Conservation (phyloP, 2,329 filamentous ascomycete species). For the Grosmannia huntii region DNA sequence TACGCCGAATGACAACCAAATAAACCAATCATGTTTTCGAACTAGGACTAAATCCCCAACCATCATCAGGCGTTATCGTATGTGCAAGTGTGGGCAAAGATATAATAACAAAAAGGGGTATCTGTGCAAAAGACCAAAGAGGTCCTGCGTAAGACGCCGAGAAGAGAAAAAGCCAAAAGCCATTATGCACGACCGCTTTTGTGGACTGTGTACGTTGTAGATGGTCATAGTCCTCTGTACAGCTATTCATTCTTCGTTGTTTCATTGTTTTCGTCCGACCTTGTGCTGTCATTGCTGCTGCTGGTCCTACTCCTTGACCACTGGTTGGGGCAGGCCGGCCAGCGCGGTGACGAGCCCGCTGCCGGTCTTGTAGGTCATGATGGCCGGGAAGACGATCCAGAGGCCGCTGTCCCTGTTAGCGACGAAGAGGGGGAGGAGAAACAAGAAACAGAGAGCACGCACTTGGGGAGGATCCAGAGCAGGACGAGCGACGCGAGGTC, state of each 20-base stretch:
- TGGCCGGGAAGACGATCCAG: slow-evolving; percentile 40
- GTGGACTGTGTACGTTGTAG: neutral
- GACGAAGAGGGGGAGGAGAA: neutral
- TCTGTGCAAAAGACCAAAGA: slow-evolving; percentile 10
- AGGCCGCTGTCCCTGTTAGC: slow-evolving; percentile 27
- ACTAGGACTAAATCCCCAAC: neutral
- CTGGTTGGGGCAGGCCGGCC: slow-evolving; percentile 16
- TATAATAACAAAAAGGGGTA: slow-evolving; percentile 6
- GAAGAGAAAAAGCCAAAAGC: neutral
- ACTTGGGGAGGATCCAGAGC: slow-evolving; percentile 49
- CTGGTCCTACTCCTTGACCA: slow-evolving; percentile 24
- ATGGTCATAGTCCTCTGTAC: neutral
- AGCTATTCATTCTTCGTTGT: neutral
- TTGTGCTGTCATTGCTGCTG: neutral
- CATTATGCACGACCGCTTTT: no score
- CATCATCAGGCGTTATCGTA: neutral
- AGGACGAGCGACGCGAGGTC: slow-evolving; percentile 27
- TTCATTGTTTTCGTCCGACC: neutral
- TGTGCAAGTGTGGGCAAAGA: neutral
- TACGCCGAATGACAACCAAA: neutral
- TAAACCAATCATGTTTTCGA: neutral
- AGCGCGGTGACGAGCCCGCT: slow-evolving; percentile 35
- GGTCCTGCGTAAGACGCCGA: slow-evolving; percentile 7
- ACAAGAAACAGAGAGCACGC: slow-evolving; percentile 3
- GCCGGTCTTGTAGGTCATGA: slow-evolving; percentile 38